Evolutionary conservation across 148 eudicot species (phyloP), one percentile per base, ranked within the genome.

Genomic region (Nyssa sinensis): DNA sequence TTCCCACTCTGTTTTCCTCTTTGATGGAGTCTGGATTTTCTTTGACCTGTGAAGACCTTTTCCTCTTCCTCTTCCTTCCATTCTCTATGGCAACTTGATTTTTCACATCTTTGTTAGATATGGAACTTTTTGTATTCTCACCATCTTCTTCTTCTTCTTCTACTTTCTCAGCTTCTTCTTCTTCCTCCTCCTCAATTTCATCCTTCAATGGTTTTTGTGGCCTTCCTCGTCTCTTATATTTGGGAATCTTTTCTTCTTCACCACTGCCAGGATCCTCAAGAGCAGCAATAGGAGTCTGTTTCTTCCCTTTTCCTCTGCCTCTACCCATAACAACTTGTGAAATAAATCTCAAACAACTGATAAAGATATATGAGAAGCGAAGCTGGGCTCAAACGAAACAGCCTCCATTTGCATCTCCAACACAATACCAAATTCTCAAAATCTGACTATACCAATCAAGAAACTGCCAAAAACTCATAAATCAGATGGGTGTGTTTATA

Each of bases 221-320:
- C 81, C 92, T 80, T 64, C 92, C 90, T 67, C 92, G 83, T 75
- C 83, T 78, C 78, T 78, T 86, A 28, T 57, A 58, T 21, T 77
- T 77, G 4, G 75, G 79, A 55, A 79, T 16, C 51, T 88, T 86
- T 63, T 88, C 92, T 58, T 86, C 92, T 71, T 84, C 88, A 7
- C 79, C 86, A 21, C 78, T 86, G 68, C 81, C 84, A n/a, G 34
- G 23, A 47, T 86, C 83, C 39, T 85, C 84, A 16, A 64, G 76
- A 69, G 80, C 62, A 69, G 84, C 62, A 71, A 67, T 27, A 33
- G 27, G 14, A 16, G 81, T 66, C 32, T 84, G 86, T 72, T 81
- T 90, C 85, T 83, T 90, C 34, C 80, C 82, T 83, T 84, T 90
- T 62, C 91, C 89, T 80, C 77, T 90, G 69, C 79, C 86, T 81